Conservation (phyloP, 306 rosid genomes). For the Cyclanthera cordifolia region DNA sequence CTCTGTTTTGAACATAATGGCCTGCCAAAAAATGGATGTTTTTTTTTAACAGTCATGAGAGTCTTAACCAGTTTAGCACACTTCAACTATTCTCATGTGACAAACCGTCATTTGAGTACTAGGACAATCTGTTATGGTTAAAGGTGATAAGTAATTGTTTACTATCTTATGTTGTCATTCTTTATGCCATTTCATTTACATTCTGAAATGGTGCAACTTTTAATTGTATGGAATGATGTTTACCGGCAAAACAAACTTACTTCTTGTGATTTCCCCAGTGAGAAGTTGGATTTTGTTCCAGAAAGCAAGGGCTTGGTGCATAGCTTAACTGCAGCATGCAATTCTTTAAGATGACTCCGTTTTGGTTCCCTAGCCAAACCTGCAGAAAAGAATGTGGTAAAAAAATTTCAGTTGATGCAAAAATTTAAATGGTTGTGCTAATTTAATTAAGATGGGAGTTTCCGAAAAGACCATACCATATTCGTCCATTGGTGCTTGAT, state of each 20-base stretch:
- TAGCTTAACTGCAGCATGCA: conserved; percentile 36
- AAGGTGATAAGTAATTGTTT: too few relatives aligned
- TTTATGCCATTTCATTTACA: neutral
- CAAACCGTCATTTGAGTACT: too few relatives aligned
- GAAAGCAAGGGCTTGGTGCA: conserved; percentile 16
- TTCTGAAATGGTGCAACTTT: neutral
- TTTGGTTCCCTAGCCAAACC: conserved; percentile 18
- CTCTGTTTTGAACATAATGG: conserved; percentile 20
- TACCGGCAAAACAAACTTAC: conserved; percentile 6
- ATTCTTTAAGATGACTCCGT: conserved; percentile 20
- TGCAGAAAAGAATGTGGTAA: conserved; percentile 2
- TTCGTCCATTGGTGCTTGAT: conserved; percentile 17
- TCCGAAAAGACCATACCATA: neutral
- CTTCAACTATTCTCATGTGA: too few relatives aligned
- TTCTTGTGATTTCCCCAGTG: conserved; percentile 18
- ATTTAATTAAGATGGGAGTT: neutral
- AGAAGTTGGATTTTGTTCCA: conserved; percentile 16
- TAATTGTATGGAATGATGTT: neutral
- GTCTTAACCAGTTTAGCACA: too few relatives aligned
- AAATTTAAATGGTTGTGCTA: neutral
- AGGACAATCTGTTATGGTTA: too few relatives aligned
- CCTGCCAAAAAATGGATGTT: conserved; percentile 13
- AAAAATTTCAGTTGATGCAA: neutral
- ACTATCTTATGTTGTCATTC: neutral
- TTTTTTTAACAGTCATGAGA: too few relatives aligned